Conservation (phyloP, 768 basidiomycete genomes). For the Boletus coccyginus region DNA sequence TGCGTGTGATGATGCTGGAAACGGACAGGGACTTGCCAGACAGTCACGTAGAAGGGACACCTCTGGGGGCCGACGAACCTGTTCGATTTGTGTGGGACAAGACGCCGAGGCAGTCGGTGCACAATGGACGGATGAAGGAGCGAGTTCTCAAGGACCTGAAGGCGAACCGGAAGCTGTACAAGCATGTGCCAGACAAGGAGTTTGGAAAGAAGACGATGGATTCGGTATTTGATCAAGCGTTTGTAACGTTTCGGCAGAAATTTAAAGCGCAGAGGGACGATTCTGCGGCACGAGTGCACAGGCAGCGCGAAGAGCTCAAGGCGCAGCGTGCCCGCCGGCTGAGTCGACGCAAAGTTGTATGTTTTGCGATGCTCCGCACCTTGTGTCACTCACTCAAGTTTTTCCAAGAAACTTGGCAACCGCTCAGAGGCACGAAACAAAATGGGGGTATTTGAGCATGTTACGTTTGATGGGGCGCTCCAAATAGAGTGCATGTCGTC, state of each 20-base stretch:
- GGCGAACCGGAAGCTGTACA: slow-evolving; percentile 53
- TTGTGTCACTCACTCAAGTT: not conserved
- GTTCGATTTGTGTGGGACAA: slow-evolving; percentile 81
- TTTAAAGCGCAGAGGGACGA: slow-evolving; percentile 59
- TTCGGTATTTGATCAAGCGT: slow-evolving; percentile 66
- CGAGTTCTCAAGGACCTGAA: slow-evolving; percentile 61
- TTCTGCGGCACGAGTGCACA: slow-evolving; percentile 39
- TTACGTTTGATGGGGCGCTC: slow-evolving; percentile 67
- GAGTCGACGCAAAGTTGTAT: slow-evolving; percentile 60
- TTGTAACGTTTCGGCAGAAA: slow-evolving; percentile 65
- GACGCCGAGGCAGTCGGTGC: slow-evolving; percentile 70
- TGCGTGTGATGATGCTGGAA: slow-evolving; percentile 54
- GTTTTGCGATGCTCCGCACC: slow-evolving; percentile 20
- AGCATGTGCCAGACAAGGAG: slow-evolving; percentile 61
- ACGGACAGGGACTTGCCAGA: slow-evolving; percentile 60
- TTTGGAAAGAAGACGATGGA: slow-evolving; percentile 63
- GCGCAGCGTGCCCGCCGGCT: slow-evolving; percentile 58
- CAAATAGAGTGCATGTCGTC: slow-evolving; percentile 79
- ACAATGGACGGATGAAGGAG: slow-evolving; percentile 70
- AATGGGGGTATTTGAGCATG: slow-evolving; percentile 52
- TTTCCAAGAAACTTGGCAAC: slow-evolving; percentile 60
- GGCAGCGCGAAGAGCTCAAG: slow-evolving; percentile 58
- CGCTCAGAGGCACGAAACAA: slow-evolving; percentile 60
- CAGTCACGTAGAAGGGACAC: slow-evolving; percentile 54
- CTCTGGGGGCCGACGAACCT: slow-evolving; percentile 46